Base-by-base conservation (phyloP, 2,329 filamentous ascomycete genomes). In the Coccinonectria pachysandricola region DNA sequence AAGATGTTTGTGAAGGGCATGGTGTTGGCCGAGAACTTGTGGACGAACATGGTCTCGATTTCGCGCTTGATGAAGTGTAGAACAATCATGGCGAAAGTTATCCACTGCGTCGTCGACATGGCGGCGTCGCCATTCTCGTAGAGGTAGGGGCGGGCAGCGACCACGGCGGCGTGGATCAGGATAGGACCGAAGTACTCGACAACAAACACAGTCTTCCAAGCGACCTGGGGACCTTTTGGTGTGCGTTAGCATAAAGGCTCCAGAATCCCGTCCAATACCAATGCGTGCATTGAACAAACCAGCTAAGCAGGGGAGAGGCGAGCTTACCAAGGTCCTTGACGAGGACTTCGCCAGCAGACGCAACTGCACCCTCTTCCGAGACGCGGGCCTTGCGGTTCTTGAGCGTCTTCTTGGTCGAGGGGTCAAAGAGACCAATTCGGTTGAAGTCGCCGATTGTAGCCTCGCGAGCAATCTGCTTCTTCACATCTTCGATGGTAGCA, bases 61-160 rank as follows among this genome's bases (percentile, higher is more conserved):
- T 98, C 91, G 50, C 91, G 86, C 71, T 98, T 98, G 52, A 83
- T 41, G 57, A 95, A 98, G 65, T 98, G 91, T 8, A 80, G 56
- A 30, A 76, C 62, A 46, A 94, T 73, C 53, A 94, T 72, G 34
- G 62, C 60, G 51, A 86, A 79, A 26, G 78, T 70, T 26, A 94
- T 65, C 44, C 69, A 72, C 58, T 98, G 91, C 3, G 71, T 65
- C 64, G 60, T 52, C 50, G 70, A 61, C 67, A 91, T 47, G 50
- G 62, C 48, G 46, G 55, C 51, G 44, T 61, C 49, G 39, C 50
- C 50, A 39, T 50, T 50, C 33, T 59, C 56, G 50, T 68, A 60
- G 34, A 64, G 63, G 53, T 79, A 75, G 13, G 80, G 75, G 24
- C 86, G 81, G 29, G 82, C 63, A 42, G 70, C 76, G 54, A 86